Conservation (phyloP, 2,329 filamentous ascomycete genomes). For the Fusarium algeriense region DNA sequence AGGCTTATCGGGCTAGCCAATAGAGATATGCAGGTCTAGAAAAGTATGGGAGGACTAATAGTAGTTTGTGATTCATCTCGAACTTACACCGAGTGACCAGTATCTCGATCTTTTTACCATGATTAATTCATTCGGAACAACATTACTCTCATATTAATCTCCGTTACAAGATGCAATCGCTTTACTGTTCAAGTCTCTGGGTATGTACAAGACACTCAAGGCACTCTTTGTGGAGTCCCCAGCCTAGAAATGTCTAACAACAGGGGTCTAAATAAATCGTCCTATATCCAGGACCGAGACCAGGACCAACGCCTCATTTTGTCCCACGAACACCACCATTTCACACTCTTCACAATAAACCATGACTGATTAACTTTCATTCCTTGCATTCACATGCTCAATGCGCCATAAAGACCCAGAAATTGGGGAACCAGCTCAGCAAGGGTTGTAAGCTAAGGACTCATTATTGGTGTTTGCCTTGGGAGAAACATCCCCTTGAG, state of each 20-base stretch:
- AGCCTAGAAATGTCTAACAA: slow-evolving; percentile 25
- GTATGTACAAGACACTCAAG: slow-evolving; percentile 13
- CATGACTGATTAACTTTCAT: neutral
- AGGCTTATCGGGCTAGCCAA: slow-evolving; percentile 12
- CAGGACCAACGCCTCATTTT: slow-evolving; percentile 15
- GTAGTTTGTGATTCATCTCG: slow-evolving; percentile 9
- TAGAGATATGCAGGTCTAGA: slow-evolving; percentile 7
- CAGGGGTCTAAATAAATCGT: slow-evolving; percentile 15
- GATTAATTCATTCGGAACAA: neutral
- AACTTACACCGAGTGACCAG: neutral
- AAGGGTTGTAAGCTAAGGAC: slow-evolving; percentile 17
- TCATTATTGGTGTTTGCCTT: slow-evolving; percentile 9
- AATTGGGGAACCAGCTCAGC: slow-evolving; percentile 6
- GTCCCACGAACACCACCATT: slow-evolving; percentile 28
- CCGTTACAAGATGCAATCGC: neutral
- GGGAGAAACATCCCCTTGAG: neutral
- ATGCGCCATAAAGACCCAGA: slow-evolving; percentile 25
- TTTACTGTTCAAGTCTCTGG: neutral
- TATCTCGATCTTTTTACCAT: neutral
- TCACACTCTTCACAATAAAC: slow-evolving; percentile 1
- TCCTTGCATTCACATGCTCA: slow-evolving; percentile 1
- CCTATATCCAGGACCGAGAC: slow-evolving; percentile 14
- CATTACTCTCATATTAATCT: neutral
- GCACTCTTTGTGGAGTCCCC: slow-evolving; percentile 31
- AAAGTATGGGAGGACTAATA: slow-evolving; percentile 8